phyloP scores from a whole-genome alignment of 805 yeast species.

The Middelhovenomyces tepae region DNA sequence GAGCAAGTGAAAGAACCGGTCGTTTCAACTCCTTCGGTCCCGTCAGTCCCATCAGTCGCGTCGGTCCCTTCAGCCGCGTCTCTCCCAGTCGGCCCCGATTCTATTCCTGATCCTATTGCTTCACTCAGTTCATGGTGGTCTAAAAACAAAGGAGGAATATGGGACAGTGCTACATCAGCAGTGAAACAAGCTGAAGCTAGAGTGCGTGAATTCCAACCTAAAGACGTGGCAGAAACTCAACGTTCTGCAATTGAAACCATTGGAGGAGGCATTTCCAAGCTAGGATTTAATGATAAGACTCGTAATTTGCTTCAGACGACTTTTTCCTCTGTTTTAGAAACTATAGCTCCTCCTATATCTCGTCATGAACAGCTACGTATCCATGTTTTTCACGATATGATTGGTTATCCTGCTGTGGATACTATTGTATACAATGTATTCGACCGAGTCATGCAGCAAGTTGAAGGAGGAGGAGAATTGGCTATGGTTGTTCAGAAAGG shows the following conservation, averaged over 20 bases:
- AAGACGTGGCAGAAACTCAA: slow-evolving; percentile 23
- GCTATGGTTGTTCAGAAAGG: slow-evolving; percentile 43
- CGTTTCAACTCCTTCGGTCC: slow-evolving; percentile 3
- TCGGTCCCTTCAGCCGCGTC: slow-evolving; percentile 2
- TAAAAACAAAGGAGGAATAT: slow-evolving; percentile 29
- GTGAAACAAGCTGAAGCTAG: slow-evolving; percentile 34
- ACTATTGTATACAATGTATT: slow-evolving; percentile 42
- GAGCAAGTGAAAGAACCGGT: slow-evolving; percentile 3
- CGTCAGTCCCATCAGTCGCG: slow-evolving; percentile 5
- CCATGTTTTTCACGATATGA: slow-evolving; percentile 38
- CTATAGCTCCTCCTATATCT: slow-evolving; percentile 37
- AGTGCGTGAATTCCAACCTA: slow-evolving; percentile 30
- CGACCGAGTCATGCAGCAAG: slow-evolving; percentile 52
- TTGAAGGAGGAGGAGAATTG: slow-evolving; percentile 59
- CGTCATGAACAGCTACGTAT: slow-evolving; percentile 36
- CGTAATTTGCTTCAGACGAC: slow-evolving; percentile 23
- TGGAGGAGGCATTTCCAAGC: slow-evolving; percentile 13
- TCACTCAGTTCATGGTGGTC: slow-evolving; percentile 30
- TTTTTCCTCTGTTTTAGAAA: slow-evolving; percentile 30
- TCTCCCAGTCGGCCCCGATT: slow-evolving; percentile 2
- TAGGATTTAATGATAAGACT: slow-evolving; percentile 13
- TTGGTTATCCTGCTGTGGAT: slow-evolving; percentile 40
- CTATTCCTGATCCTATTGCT: slow-evolving; percentile 24
- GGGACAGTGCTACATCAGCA: slow-evolving; percentile 32
- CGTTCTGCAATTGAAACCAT: slow-evolving; percentile 13